Conservation (phyloP, 2,329 filamentous ascomycete genomes). For the Aureobasidium melanogenum region DNA sequence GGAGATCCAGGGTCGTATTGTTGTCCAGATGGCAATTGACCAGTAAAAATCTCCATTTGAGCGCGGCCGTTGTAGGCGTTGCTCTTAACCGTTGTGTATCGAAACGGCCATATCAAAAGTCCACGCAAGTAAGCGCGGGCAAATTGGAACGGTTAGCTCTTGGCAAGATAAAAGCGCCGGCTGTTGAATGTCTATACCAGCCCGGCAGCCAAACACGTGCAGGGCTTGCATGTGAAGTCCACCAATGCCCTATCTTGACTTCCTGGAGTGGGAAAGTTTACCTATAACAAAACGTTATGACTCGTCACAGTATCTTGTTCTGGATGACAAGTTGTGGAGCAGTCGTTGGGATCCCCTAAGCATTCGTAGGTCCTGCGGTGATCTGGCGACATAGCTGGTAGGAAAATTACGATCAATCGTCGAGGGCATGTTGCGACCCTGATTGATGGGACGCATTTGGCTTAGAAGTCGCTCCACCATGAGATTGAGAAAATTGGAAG, state of each 20-base stretch:
- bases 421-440: neutral
- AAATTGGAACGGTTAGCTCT: neutral
- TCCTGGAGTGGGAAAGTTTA: neutral
- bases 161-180: neutral
- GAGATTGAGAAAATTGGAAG: neutral
- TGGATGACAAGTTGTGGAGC: neutral
- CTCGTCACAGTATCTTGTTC: neutral
- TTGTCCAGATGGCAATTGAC: neutral
- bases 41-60: neutral
- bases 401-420: neutral
- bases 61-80: neutral
- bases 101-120: constrained; percentile 9
- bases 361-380: too few species aligned
- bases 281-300: constrained; percentile 6
- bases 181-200: neutral
- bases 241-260: neutral
- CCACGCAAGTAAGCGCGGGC: neutral
- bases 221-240: neutral
- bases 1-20: constrained; percentile 1
- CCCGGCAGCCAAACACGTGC: constrained; percentile 2
- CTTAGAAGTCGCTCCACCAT: neutral
- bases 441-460: neutral
- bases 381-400: too few species aligned
- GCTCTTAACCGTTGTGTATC: neutral
- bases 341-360: neutral